Conservation (phyloP, 2,329 filamentous ascomycete genomes). For the Nemania diffusa region DNA sequence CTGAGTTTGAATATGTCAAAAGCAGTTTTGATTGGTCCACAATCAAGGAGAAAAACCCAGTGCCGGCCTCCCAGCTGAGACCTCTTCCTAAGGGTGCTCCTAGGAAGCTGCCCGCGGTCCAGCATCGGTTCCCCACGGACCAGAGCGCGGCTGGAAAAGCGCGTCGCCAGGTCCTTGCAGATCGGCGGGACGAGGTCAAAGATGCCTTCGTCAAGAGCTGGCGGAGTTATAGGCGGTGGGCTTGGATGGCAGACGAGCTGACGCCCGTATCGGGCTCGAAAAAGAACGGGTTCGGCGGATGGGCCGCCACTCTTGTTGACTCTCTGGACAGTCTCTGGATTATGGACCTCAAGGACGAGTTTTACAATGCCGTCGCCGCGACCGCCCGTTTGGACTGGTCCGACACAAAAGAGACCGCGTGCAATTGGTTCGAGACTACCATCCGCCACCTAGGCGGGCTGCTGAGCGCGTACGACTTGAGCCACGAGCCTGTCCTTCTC, state of each 20-base stretch:
- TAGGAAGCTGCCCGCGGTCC: conserved; percentile 25
- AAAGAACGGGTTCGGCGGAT: conserved; percentile 58
- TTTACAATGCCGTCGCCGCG: conserved; percentile 58
- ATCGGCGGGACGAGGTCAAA: conserved; percentile 49
- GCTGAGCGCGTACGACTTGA: conserved; percentile 54
- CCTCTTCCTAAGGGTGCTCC: conserved; percentile 29
- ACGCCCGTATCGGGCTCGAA: conserved; percentile 56
- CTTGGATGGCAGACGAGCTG: conserved; percentile 61
- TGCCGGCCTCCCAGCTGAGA: conserved; percentile 20
- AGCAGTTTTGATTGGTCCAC: conserved; percentile 36
- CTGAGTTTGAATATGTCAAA: conserved; percentile 16
- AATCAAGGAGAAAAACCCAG: conserved; percentile 21
- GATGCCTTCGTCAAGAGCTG: conserved; percentile 52
- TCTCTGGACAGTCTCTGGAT: conserved; percentile 62
- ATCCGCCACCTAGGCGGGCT: conserved; percentile 58
- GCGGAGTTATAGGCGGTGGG: conserved; percentile 58
- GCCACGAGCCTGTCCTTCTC: conserved; percentile 52
- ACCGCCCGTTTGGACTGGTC: conserved; percentile 59
- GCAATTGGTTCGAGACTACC: conserved; percentile 58
- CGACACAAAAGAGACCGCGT: conserved; percentile 47
- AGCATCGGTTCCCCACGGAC: conserved; percentile 22
- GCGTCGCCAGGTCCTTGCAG: conserved; percentile 33
- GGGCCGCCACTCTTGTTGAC: conserved; percentile 64
- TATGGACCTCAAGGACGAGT: conserved; percentile 61
- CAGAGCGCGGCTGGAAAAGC: conserved; percentile 18